A percentile compares a stretch with the other conserved stretches of the same genome.
phyloP scores from a whole-genome alignment of 257 asterid species.

The Gynochthodes officinalis region DNA sequence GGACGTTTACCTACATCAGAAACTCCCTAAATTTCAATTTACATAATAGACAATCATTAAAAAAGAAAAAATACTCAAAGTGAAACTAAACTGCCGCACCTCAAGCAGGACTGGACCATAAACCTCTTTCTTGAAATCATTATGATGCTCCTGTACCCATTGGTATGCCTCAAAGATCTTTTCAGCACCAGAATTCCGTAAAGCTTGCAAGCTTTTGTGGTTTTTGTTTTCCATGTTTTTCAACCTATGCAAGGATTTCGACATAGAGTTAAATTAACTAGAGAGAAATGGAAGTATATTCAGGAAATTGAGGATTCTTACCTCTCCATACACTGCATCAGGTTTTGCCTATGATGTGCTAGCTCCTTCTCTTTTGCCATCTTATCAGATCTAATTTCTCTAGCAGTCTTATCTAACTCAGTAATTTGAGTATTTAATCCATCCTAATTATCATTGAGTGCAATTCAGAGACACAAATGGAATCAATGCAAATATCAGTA shows the following conservation, averaged over 20 bases:
- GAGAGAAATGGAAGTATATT: slow-evolving; percentile 7
- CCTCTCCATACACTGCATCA: slow-evolving; percentile 56
- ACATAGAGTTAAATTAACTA: slow-evolving; percentile 12
- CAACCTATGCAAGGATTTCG: slow-evolving; percentile 37
- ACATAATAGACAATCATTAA: not conserved
- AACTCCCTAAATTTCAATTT: slow-evolving; percentile 16
- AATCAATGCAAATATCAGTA: slow-evolving; percentile 17
- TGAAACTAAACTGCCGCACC: slow-evolving; percentile 37
- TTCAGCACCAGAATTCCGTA: slow-evolving; percentile 62
- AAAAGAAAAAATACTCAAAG: not conserved
- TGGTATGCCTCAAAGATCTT: slow-evolving; percentile 81
- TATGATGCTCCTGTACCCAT: slow-evolving; percentile 78
- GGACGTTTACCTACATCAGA: slow-evolving; percentile 63
- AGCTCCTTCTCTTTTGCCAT: slow-evolving; percentile 52
- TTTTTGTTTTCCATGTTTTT: slow-evolving; percentile 71
- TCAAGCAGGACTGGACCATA: slow-evolving; percentile 94
- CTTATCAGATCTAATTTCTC: slow-evolving; percentile 54
- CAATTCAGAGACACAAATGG: not conserved
- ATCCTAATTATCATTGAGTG: slow-evolving; percentile 40
- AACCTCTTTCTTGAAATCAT: slow-evolving; percentile 62
- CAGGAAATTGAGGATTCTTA: slow-evolving; percentile 23
- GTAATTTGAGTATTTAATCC: slow-evolving; percentile 47
- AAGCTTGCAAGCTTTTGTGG: slow-evolving; percentile 64
- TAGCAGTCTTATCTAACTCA: slow-evolving; percentile 69
- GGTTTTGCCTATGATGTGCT: slow-evolving; percentile 30